Conservation (phyloP, 129 eudicot genomes). For the Smallanthus sonchifolius region DNA sequence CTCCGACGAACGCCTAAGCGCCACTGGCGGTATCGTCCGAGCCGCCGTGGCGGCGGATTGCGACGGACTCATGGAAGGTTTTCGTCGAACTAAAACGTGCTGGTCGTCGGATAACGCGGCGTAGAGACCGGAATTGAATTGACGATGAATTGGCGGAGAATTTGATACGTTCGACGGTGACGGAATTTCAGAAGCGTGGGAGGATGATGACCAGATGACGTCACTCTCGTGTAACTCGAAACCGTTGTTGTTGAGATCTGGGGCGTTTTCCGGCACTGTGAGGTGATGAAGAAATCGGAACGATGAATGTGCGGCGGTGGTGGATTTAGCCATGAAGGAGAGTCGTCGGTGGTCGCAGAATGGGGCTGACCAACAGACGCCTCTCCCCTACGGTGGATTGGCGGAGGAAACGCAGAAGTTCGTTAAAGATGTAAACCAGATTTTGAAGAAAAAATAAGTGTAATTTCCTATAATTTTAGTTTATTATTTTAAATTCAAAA, state of each 20-base stretch:
- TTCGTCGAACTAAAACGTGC: conserved; percentile 45
- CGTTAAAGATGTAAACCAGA: conserved; percentile 14
- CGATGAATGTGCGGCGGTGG: conserved; percentile 17
- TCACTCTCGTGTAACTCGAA: conserved; percentile 67
- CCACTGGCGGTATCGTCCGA: conserved; percentile 26
- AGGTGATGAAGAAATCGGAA: conserved; percentile 34
- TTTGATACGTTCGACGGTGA: conserved; percentile 18
- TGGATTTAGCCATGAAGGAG: conserved; percentile 29
- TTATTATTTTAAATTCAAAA: too few relatives aligned
- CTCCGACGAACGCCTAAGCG: conserved; percentile 27
- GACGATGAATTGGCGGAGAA: conserved; percentile 27
- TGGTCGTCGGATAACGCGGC: conserved; percentile 57
- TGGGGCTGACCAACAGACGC: conserved; percentile 28
- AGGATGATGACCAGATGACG: conserved; percentile 51
- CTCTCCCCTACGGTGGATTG: conserved; percentile 28
- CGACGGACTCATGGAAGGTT: conserved; percentile 44
- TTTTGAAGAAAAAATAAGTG: not conserved
- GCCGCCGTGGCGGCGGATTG: conserved; percentile 39
- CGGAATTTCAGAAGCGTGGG: conserved; percentile 15
- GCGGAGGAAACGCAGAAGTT: conserved; percentile 20
- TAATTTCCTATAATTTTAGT: not conserved
- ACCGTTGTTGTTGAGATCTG: conserved; percentile 26
- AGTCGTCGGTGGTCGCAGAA: conserved; percentile 39
- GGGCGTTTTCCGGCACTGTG: conserved; percentile 18
- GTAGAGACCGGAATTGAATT: conserved; percentile 57